Evolutionary conservation across 73 alveolate species (phyloP).

Genomic region (Paramecium biaurelia): DNA sequence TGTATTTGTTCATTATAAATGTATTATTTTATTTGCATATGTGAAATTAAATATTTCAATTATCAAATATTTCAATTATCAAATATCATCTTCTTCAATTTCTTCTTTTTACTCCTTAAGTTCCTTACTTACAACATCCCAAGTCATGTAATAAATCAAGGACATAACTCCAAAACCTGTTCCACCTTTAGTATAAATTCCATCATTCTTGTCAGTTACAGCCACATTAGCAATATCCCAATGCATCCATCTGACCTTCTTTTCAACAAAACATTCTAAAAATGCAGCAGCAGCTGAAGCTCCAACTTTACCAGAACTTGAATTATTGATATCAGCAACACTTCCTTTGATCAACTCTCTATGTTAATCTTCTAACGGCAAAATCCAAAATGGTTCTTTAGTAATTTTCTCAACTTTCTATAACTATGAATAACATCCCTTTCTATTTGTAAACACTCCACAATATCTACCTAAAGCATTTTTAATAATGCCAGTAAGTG

Average conservation of each 20-base stretch:
- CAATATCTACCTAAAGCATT: conserved; percentile 75
- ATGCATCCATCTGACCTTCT: conserved; percentile 62
- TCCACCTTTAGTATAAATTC: neutral
- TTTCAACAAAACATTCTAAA: conserved; percentile 64
- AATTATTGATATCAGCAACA: conserved; percentile 47
- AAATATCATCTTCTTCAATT: neutral
- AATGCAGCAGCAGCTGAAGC: conserved; percentile 72
- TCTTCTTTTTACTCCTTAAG: neutral
- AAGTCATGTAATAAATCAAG: neutral
- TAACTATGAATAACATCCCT: conserved; percentile 60
- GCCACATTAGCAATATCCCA: conserved; percentile 2
- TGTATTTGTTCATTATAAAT: neutral
- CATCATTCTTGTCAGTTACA: neutral
- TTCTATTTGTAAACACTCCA: conserved; percentile 75
- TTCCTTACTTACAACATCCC: neutral
- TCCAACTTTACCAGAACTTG: conserved; percentile 58
- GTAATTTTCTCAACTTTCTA: conserved; percentile 65
- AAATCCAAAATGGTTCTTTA: conserved; percentile 68
- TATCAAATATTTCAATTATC: neutral
- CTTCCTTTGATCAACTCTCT: conserved; percentile 66
- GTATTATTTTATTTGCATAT: neutral
- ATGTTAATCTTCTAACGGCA: conserved; percentile 72
- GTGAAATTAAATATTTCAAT: neutral
- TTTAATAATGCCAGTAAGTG: conserved; percentile 80
- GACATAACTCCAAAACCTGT: neutral